A percentile compares a stretch with the other conserved stretches of the same genome.
These are phyloP conservation scores for Fusarium goolgardi DNA, from an alignment of 2,329 filamentous ascomycete species.

Conservation along the genomic window DNA sequence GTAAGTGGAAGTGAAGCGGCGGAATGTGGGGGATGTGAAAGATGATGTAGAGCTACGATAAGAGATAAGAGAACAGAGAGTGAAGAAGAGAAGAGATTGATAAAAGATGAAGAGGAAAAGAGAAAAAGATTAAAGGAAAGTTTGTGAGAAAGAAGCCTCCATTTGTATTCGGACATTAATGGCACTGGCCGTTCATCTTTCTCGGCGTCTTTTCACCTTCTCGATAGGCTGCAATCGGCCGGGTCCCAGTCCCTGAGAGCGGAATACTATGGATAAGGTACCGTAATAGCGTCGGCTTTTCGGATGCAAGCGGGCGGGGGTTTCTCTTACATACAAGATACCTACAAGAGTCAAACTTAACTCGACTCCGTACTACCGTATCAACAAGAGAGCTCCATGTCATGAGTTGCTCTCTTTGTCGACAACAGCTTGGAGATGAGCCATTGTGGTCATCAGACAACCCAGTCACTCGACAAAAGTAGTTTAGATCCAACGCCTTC, in stretches of 20 bases:
- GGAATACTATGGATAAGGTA: slow-evolving; percentile 41
- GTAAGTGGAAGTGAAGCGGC: slow-evolving; percentile 33
- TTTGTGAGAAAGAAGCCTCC: slow-evolving; percentile 16
- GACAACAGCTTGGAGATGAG: slow-evolving; percentile 14
- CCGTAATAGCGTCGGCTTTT: slow-evolving; percentile 36
- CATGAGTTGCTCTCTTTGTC: slow-evolving; percentile 34
- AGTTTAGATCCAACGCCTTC: slow-evolving; percentile 7
- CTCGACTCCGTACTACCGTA: background rate
- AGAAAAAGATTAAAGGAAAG: background rate
- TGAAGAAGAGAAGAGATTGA: slow-evolving; percentile 7
- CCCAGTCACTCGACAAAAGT: slow-evolving; percentile 24
- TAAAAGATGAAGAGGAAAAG: background rate
- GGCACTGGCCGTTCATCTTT: slow-evolving; percentile 30
- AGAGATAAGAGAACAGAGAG: slow-evolving; percentile 17
- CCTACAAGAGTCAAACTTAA: background rate
- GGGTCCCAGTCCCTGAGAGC: slow-evolving; percentile 30
- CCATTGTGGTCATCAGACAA: slow-evolving; percentile 37
- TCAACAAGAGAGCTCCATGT: slow-evolving; percentile 1
- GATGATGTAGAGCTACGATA: slow-evolving; percentile 45
- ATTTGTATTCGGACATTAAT: slow-evolving; percentile 41
- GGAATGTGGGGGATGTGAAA: slow-evolving; percentile 34
- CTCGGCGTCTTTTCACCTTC: slow-evolving; percentile 26
- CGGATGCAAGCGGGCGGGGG: slow-evolving; percentile 33
- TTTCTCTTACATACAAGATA: slow-evolving; percentile 23
- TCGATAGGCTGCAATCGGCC: slow-evolving; percentile 46